Evolutionary conservation across 2,329 filamentous ascomycete genomes (phyloP), one percentile per base, ranked within the genome.

Genomic region (Cercospora sojina): DNA sequence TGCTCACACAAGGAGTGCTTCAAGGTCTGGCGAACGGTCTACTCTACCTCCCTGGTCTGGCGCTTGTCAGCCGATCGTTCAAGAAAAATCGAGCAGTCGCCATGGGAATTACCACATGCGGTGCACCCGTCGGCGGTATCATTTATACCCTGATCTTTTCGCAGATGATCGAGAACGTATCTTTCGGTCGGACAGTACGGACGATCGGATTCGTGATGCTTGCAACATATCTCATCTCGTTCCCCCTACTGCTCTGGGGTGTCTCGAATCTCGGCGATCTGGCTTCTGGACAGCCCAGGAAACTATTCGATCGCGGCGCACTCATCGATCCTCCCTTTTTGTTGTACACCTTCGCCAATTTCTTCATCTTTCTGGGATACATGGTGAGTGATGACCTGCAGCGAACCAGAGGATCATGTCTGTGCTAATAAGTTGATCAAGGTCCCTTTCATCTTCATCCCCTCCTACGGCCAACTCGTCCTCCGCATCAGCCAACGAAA

Each of bases 131-230:
- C 0, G 89, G 89, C 0, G 87, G 88, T 0, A 78, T 90, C 10
- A 81, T 90, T 0, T 88, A 88, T 0, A 82, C 86, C 1, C 74
- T 83, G 35, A 77, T 82, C 38, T 81, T 81, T 23, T 72, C 80
- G 31, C 83, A 86, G 60, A 77, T 90, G 12, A 79, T 89, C 3
- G 84, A 85, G 0, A 79, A 77, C 7, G 78, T 89, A 4, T 88
- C 88, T 0, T 90, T 89, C 72, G 80, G 80, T 1, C 90, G 87
- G 86, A 88, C 88, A 0, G 83, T 90, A 27, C 81, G 88, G 0
- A 80, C 83, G 0, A 83, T 89, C 74, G 88, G 83, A 0, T 84
- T 90, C 61, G 83, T 90, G 32, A 85, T 87, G 56, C 68, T 89
- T 3, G 82, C 78, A 0, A 67, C 79, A 0, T 79, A 79, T 5